Evolutionary conservation across 805 yeast genomes (phyloP).

Genomic region (Spathaspora girioi): DNA sequence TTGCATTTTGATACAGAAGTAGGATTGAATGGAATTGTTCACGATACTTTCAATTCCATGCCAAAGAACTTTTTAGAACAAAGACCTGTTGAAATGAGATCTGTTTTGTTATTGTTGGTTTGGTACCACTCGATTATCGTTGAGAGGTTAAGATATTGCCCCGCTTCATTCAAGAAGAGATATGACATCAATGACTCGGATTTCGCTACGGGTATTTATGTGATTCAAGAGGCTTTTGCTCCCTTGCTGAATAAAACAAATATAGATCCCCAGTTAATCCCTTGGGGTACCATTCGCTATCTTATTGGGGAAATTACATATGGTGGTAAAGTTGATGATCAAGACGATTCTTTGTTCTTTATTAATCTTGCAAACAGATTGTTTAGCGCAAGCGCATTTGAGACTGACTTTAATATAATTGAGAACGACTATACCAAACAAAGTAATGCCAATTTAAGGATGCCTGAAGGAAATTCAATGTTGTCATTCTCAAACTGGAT

Average conservation of each 20-base stretch:
- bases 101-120: constrained; percentile 50
- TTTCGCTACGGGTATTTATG: constrained; percentile 44
- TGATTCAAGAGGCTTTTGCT: constrained; percentile 42
- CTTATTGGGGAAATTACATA: constrained; percentile 55
- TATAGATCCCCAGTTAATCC: constrained; percentile 22
- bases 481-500: constrained; percentile 49
- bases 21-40: constrained; percentile 50
- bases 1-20: constrained; percentile 60
- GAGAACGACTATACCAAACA: constrained; percentile 17
- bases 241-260: constrained; percentile 11
- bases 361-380: constrained; percentile 27
- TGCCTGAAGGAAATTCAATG: constrained; percentile 46
- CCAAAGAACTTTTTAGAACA: constrained; percentile 11
- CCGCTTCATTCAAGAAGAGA: constrained; percentile 55
- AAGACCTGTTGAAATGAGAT: constrained; percentile 41
- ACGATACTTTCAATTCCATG: constrained; percentile 29
- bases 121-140: constrained; percentile 70
- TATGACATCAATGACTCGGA: constrained; percentile 80
- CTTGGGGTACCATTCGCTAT: constrained; percentile 51
- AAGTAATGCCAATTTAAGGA: constrained; percentile 16
- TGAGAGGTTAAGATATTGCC: constrained; percentile 56
- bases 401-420: constrained; percentile 40
- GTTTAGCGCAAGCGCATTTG: constrained; percentile 41
- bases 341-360: constrained; percentile 37
- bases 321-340: constrained; percentile 58